Evolutionary conservation across 805 yeast genomes (phyloP).

Genomic region (Metschnikowia rubicola): DNA sequence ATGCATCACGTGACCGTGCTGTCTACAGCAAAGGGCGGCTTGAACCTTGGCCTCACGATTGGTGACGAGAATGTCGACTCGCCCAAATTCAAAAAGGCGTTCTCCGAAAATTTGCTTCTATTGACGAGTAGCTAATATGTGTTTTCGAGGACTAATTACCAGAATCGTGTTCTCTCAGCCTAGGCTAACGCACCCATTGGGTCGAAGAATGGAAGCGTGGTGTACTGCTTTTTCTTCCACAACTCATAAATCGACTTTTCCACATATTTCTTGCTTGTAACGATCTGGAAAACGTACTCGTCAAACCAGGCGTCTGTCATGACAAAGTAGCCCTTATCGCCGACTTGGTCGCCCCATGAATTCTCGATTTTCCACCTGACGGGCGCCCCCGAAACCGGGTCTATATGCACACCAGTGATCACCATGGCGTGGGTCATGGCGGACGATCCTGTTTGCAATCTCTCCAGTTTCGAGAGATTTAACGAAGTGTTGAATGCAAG

Average conservation of each 20-base stretch:
- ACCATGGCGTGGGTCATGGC: slow-evolving; percentile 91
- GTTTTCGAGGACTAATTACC: not conserved
- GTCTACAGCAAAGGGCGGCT: slow-evolving; percentile 6
- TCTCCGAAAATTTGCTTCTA: no score
- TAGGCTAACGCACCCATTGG: slow-evolving; percentile 45
- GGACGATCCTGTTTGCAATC: slow-evolving; percentile 68
- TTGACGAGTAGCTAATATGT: not conserved
- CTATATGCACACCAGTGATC: slow-evolving; percentile 76
- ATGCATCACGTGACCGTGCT: slow-evolving; percentile 8
- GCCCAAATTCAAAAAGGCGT: no score
- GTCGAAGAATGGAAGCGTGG: slow-evolving; percentile 37
- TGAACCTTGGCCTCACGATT: slow-evolving; percentile 5
- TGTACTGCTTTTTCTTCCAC: slow-evolving; percentile 32
- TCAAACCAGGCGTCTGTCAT: slow-evolving; percentile 45
- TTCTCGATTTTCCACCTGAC: slow-evolving; percentile 44
- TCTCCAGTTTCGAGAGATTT: slow-evolving; percentile 58
- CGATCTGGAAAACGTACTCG: slow-evolving; percentile 42
- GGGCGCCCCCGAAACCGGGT: slow-evolving; percentile 40
- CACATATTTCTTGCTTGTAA: slow-evolving; percentile 37
- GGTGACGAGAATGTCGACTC: slow-evolving; percentile 3
- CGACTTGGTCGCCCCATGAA: slow-evolving; percentile 42
- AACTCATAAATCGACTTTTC: slow-evolving; percentile 32
- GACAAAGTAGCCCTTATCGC: slow-evolving; percentile 40
- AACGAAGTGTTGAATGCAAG: slow-evolving; percentile 50
- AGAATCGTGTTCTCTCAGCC: not conserved